Percentiles rank a stretch among this genome's conserved stretches.
These are phyloP conservation scores for Alternaria gaisen DNA, from an alignment of 2,329 filamentous ascomycete species.

Conservation along the genomic window DNA sequence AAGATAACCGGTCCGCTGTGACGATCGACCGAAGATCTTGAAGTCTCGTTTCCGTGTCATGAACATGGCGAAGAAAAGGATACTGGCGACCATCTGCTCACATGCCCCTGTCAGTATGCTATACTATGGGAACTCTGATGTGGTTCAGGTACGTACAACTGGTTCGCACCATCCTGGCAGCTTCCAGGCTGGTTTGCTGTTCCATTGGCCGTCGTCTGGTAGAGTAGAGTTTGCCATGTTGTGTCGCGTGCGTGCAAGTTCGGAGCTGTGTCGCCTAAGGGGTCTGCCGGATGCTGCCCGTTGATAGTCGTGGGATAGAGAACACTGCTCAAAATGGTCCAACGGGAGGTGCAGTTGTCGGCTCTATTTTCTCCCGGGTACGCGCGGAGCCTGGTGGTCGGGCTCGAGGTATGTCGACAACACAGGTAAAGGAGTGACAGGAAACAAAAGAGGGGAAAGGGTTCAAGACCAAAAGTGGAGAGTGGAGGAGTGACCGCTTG, in stretches of 20 bases:
- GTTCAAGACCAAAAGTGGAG: conserved; percentile 3
- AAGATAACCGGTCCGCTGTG: conserved; percentile 41
- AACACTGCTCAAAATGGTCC: background rate
- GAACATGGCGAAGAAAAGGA: conserved; percentile 60
- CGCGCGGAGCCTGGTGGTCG: background rate
- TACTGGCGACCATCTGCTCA: conserved; percentile 59
- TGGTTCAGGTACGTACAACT: conserved; percentile 38
- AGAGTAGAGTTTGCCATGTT: conserved; percentile 24
- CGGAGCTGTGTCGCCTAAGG: background rate
- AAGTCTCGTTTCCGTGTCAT: conserved; percentile 58
- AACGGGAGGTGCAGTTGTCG: background rate
- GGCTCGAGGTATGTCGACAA: background rate
- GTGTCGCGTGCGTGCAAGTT: conserved; percentile 7
- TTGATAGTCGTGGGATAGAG: background rate
- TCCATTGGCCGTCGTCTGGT: conserved; percentile 43
- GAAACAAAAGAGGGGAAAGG: conserved; percentile 8
- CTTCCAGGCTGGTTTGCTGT: conserved; percentile 54
- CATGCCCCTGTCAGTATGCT: conserved; percentile 15
- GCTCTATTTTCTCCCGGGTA: conserved; percentile 2
- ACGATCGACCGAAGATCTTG: conserved; percentile 50
- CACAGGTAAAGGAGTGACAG: conserved; percentile 10
- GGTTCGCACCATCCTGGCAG: conserved; percentile 55
- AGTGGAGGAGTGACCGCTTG: conserved; percentile 3
- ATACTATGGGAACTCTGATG: background rate
- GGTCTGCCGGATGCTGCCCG: background rate